Conservation (phyloP, 177 flowering plant species). For the Telopea speciosissima region DNA sequence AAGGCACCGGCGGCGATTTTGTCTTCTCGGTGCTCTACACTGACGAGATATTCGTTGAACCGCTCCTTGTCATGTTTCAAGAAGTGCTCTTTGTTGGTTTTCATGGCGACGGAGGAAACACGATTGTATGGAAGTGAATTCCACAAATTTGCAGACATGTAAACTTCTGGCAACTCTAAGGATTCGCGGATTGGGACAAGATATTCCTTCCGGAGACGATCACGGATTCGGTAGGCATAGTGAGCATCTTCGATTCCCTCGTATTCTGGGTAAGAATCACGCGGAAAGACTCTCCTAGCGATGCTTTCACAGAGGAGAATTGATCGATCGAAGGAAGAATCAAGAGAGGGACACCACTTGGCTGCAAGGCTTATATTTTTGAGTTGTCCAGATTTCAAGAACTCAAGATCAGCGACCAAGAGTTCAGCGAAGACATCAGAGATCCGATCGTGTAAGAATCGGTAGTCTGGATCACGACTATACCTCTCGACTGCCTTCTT, state of each 20-base stretch:
- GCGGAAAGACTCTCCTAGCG: slow-evolving; percentile 26
- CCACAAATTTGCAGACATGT: too few relatives aligned
- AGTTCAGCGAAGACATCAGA: slow-evolving; percentile 16
- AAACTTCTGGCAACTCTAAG: slow-evolving; percentile 21
- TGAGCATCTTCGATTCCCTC: slow-evolving; percentile 13
- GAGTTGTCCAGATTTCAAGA: slow-evolving; percentile 14
- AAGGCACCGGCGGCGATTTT: slow-evolving; percentile 26
- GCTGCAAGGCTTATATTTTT: slow-evolving; percentile 26
- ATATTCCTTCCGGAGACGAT: slow-evolving; percentile 27
- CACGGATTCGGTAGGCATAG: slow-evolving; percentile 24
- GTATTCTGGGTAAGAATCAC: slow-evolving; percentile 21
- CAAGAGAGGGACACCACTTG: too few relatives aligned
- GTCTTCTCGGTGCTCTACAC: slow-evolving; percentile 25
- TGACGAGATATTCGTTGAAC: slow-evolving; percentile 6
- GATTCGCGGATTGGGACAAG: slow-evolving; percentile 33
- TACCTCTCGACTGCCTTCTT: slow-evolving; percentile 19
- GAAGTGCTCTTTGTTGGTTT: slow-evolving; percentile 28
- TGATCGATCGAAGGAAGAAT: too few relatives aligned
- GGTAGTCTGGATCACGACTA: slow-evolving; percentile 13
- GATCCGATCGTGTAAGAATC: not conserved
- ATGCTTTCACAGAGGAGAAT: slow-evolving; percentile 28
- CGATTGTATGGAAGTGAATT: slow-evolving; percentile 34
- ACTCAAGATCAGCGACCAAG: not conserved
- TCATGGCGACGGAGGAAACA: slow-evolving; percentile 44
- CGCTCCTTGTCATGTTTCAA: slow-evolving; percentile 26